Percentiles rank a stretch among this genome's conserved stretches.
Conservation (phyloP, 495 filamentous ascomycete genomes). For the Tuber magnatum region DNA sequence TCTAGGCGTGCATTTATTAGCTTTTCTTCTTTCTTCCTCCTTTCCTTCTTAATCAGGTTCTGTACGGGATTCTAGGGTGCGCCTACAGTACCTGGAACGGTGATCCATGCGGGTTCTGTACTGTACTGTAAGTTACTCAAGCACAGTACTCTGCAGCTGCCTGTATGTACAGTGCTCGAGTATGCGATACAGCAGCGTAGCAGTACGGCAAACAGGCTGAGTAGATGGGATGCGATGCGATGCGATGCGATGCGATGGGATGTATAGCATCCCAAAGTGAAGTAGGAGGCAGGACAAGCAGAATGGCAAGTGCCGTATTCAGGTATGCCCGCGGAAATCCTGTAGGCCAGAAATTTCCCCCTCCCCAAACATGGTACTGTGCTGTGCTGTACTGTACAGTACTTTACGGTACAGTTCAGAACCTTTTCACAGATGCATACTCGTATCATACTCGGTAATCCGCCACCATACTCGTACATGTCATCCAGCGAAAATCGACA, state of each 20-base stretch:
- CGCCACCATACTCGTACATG: background rate
- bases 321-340: background rate
- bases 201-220: background rate
- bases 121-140: no score
- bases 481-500: background rate
- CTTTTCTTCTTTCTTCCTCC: background rate
- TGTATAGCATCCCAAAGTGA: background rate
- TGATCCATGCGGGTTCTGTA: no score
- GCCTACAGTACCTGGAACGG: background rate
- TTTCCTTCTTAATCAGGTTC: background rate
- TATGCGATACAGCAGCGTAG: background rate
- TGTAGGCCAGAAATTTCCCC: background rate
- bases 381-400: background rate
- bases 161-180: background rate
- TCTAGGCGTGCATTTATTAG: background rate
- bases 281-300: background rate
- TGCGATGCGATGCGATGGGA: background rate
- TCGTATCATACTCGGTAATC: no score
- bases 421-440: background rate
- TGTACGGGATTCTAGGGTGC: background rate
- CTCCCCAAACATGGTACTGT: background rate
- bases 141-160: no score
- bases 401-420: background rate
- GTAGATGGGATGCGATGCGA: background rate
- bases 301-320: background rate